phyloP scores from a whole-genome alignment of 2,329 filamentous ascomycete genomes.

The Alternaria angustiovoidea region DNA sequence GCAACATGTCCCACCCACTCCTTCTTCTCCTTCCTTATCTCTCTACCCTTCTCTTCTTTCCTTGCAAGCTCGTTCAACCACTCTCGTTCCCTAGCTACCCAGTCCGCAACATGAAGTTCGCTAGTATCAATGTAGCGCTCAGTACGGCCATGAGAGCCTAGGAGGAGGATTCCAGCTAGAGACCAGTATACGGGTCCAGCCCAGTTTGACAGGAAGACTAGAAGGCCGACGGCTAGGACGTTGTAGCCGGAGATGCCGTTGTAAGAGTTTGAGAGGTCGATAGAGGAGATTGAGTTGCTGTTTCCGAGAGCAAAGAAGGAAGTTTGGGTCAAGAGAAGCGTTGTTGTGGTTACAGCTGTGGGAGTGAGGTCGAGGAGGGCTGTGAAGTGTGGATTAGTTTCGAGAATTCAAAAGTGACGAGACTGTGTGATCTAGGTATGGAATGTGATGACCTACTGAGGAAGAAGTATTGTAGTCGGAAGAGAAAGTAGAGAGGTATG shows the following conservation, averaged over 20 bases:
- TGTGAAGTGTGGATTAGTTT: constrained; percentile 12
- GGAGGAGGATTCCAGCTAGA: constrained; percentile 67
- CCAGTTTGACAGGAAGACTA: constrained; percentile 93
- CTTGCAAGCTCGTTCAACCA: constrained; percentile 32
- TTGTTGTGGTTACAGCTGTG: constrained; percentile 70
- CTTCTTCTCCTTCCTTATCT: constrained; percentile 14
- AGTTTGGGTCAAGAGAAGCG: constrained; percentile 78
- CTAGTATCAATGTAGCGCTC: constrained; percentile 27
- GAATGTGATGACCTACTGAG: constrained; percentile 48
- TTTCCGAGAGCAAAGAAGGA: constrained; percentile 92
- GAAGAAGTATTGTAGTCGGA: constrained; percentile 68
- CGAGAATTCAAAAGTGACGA: not conserved
- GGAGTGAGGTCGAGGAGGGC: constrained; percentile 57
- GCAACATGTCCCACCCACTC: constrained; percentile 61
- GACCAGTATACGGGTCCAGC: constrained; percentile 90
- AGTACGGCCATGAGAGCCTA: constrained; percentile 33
- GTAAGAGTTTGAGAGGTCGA: constrained; percentile 93
- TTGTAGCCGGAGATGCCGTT: constrained; percentile 88
- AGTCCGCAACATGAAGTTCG: constrained; percentile 35
- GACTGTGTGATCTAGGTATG: not conserved
- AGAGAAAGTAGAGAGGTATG: constrained; percentile 82
- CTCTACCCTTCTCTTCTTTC: constrained; percentile 21
- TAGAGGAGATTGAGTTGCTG: constrained; percentile 93
- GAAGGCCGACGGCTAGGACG: constrained; percentile 76
- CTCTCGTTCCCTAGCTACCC: constrained; percentile 42